Evolutionary conservation across 257 asterid genomes (phyloP), one percentile per base, ranked within the genome.

Genomic region (Cruciata laevipes): DNA sequence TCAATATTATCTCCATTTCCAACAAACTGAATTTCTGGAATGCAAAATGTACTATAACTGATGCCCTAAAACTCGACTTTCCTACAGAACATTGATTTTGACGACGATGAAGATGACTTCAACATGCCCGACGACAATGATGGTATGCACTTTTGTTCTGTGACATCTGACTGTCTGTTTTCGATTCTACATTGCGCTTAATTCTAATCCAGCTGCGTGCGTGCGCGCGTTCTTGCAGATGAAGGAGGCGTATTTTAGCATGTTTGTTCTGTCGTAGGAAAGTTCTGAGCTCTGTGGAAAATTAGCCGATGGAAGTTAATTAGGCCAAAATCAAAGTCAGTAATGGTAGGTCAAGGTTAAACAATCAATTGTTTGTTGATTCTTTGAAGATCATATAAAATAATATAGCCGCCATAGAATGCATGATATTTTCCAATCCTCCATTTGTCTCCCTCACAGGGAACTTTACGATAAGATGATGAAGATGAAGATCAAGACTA

Each of bases 81-180:
- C 21, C 24, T 71, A 52, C 88, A 87, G 92, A 71, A 64, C 60
- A 78, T 71, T 72, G 76, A 83, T 74, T 85, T 71, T 74, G 96
- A 90, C 42, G 97, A 90, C 13, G 97, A 90, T 72, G 95, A 87
- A 71, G 95, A 84, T 55, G 95, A 86, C 71, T 86, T 12, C 72
- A 87, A 87, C 76, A 73, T 75, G 94, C 73, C 70, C 0, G 89
- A 80, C 3, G 91, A 84, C 63, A 73, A 77, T 37, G 76, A 80
- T 62, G 87, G 90, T 87, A 81, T 30, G 81, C 23, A 52, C 10
- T 56, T 52, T 37, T 21, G 9, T 3, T 53, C 1, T 2, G 6
- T 30, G 14, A n/a, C 42, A 60, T 18, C 11, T 51, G 25, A 7
- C 25, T 7, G 33, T 25, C 17, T 30, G 13, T 23, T 38, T 63